phyloP scores from a whole-genome alignment of 2,329 filamentous ascomycete species.

The Septoria linicola region DNA sequence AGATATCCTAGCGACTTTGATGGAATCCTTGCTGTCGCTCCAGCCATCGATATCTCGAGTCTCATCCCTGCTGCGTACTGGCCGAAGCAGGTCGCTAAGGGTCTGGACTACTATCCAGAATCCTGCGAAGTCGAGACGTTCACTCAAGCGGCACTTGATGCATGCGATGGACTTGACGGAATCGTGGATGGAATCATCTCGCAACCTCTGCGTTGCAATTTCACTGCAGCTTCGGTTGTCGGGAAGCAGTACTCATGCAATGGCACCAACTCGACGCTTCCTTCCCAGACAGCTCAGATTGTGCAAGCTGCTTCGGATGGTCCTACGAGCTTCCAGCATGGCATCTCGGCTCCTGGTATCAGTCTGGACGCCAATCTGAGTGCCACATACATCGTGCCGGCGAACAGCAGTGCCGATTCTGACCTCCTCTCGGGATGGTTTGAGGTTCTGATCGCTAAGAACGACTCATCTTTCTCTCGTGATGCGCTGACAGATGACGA shows the following conservation, averaged over 20 bases:
- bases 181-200: constrained; percentile 33
- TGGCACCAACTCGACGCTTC: constrained; percentile 25
- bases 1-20: constrained; percentile 38
- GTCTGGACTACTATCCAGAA: constrained; percentile 20
- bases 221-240: constrained; percentile 37
- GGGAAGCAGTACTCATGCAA: constrained; percentile 39
- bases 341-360: background rate
- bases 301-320: background rate
- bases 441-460: background rate
- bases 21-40: constrained; percentile 39
- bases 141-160: constrained; percentile 31
- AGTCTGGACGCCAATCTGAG: background rate
- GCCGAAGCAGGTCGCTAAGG: constrained; percentile 29
- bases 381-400: background rate
- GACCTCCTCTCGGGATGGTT: background rate
- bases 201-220: constrained; percentile 21
- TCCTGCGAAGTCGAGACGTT: constrained; percentile 36
- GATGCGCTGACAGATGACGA: constrained; percentile 3
- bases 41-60: constrained; percentile 35
- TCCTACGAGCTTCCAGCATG: background rate
- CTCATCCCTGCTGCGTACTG: constrained; percentile 23
- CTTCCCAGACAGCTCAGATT: constrained; percentile 8
- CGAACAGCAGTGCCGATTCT: background rate
- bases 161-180: constrained; percentile 38
- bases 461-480: background rate